Evolutionary conservation across 768 basidiomycete species (phyloP).

Genomic region (Tulasnella sp.): DNA sequence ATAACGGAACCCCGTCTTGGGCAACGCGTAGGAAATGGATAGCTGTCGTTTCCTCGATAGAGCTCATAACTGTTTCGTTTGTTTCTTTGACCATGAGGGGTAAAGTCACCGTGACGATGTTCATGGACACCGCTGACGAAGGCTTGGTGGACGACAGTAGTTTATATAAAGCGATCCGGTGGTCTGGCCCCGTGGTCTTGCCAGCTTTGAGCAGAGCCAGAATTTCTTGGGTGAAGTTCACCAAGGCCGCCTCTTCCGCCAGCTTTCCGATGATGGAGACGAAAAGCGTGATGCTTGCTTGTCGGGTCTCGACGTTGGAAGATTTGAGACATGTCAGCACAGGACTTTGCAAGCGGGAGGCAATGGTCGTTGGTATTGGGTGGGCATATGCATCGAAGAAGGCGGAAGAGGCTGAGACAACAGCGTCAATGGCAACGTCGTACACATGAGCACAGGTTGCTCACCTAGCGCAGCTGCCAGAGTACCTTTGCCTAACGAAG

Average conservation of each 20-base stretch:
- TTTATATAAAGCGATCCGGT: constrained; percentile 65
- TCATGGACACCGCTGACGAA: constrained; percentile 37
- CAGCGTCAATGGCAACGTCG: neutral
- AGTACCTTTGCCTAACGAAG: constrained; percentile 67
- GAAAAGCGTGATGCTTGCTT: constrained; percentile 47
- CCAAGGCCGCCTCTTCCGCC: constrained; percentile 28
- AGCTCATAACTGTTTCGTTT: constrained; percentile 49
- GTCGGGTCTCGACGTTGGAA: constrained; percentile 47
- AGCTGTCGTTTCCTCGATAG: constrained; percentile 43
- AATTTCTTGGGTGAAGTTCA: constrained; percentile 52
- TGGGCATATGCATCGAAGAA: constrained; percentile 46
- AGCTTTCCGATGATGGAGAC: constrained; percentile 29
- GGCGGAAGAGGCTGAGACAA: constrained; percentile 37
- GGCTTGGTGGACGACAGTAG: constrained; percentile 53
- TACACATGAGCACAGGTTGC: constrained; percentile 21
- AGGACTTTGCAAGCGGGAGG: constrained; percentile 46
- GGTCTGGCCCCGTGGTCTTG: constrained; percentile 80
- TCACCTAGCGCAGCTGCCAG: constrained; percentile 58
- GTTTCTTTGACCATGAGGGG: constrained; percentile 59
- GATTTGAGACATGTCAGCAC: constrained; percentile 63
- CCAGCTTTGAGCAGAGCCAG: constrained; percentile 64
- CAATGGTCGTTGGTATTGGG: constrained; percentile 35
- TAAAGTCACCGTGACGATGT: constrained; percentile 31
- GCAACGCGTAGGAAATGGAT: constrained; percentile 50
- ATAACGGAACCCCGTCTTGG: constrained; percentile 23